Percentiles rank a stretch among this genome's conserved stretches.
These are phyloP conservation scores for Stevia rebaudiana DNA, from an alignment of 140 eudicot species.

Conservation along the genomic window DNA sequence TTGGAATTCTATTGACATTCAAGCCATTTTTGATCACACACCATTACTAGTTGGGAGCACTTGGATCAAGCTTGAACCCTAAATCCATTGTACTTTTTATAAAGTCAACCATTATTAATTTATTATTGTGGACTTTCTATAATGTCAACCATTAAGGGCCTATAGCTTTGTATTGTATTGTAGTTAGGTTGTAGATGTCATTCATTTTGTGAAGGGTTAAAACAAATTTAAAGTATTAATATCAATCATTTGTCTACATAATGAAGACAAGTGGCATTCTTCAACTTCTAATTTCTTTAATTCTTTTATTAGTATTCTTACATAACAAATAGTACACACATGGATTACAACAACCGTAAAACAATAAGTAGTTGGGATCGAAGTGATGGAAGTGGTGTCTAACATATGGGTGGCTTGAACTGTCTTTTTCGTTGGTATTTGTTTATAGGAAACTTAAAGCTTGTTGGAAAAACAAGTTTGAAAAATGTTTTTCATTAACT, in stretches of 20 bases:
- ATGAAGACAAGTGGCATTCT: neutral
- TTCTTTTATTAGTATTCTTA: neutral
- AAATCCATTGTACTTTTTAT: neutral
- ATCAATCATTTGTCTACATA: neutral
- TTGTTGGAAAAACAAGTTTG: too few relatives aligned
- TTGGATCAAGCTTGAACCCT: neutral
- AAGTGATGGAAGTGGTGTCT: neutral
- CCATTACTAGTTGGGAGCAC: slow-evolving; percentile 17
- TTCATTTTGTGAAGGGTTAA: slow-evolving; percentile 2
- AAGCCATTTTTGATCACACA: slow-evolving; percentile 39
- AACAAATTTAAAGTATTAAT: neutral
- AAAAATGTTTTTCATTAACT: neutral
- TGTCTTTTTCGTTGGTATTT: neutral
- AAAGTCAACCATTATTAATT: neutral
- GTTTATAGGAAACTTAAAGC: neutral
- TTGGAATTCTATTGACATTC: slow-evolving; percentile 37
- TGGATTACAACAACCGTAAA: neutral
- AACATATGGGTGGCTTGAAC: neutral
- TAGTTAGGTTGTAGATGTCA: neutral
- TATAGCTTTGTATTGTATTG: neutral
- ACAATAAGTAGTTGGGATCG: neutral
- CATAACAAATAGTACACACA: neutral
- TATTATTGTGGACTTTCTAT: neutral
- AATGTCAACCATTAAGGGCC: neutral
- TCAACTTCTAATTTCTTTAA: neutral